Base-by-base conservation (phyloP, 208 protist genomes). In the Trypanosoma lewisi region DNA sequence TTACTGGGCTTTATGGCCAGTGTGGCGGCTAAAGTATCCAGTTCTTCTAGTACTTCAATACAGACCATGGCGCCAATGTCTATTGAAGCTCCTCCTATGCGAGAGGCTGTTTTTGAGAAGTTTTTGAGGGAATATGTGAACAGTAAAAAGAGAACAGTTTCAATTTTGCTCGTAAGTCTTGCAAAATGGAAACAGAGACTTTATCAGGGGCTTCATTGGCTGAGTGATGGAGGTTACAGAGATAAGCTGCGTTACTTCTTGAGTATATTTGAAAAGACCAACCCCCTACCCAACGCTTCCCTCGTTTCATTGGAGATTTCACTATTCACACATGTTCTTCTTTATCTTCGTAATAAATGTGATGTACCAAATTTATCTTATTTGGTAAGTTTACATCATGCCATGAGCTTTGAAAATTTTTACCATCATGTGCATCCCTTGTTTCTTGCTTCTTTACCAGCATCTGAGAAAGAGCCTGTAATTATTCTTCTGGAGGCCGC, bases 141-240 rank as follows among this genome's bases (percentile, higher is more conserved):
- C 21, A 47, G 30, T 31, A 63, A 33, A 56, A 65, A 58, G 53
- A 31, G 53, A 27, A 49, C 42, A 0, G 30, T 66, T 5, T 61
- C 50, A 16, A 47, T n/a, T 23, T 41, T 73, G 33, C 59, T 42
- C 68, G 72, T 74, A 23, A 50, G 36, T 19, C 64, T 54, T 70
- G 62, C 47, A 52, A 49, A 76, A 48, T 89, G 83, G 83, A 73
- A 63, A 59, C 64, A 78, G 53, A 72, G 76, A 23, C 30, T 83
- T 21, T 55, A 74, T 0, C 37, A 62, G 31, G 70, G 61, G 8
- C 55, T 89, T 34, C 52, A 67, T 30, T 73, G 54, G 48, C 54
- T 89, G 25, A n/a, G 48, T 42, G 73, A 75, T 5, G 21, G 1
- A n/a, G 34, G 41, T 23, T 89, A 83, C 41, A 58, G 54, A 14